These are phyloP conservation scores for Blastocystis sp. DNA, from an alignment of 352 stramenopile species.

Conservation along the genomic window DNA sequence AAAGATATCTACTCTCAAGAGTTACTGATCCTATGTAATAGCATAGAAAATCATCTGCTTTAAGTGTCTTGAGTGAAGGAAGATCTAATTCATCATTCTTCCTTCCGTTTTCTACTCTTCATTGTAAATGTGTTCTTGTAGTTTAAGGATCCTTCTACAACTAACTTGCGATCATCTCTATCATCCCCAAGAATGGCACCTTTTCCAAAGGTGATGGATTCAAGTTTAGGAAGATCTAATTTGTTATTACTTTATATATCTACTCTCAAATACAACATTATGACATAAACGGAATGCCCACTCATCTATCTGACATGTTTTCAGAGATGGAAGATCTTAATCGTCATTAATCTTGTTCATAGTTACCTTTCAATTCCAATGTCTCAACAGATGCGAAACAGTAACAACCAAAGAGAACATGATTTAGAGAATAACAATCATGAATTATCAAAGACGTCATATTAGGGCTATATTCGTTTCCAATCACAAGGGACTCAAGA, in stretches of 20 bases:
- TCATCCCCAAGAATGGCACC: neutral
- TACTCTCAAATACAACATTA: slow-evolving; percentile 14
- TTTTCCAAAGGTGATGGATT: neutral
- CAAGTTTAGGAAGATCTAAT: neutral
- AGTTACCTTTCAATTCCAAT: neutral
- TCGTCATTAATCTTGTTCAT: neutral
- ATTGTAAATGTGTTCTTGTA: neutral
- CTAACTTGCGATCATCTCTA: neutral
- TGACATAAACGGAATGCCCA: neutral
- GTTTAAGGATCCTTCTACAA: neutral
- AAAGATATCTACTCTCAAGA: neutral
- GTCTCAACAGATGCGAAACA: neutral
- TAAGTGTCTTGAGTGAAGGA: neutral
- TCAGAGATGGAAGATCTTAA: neutral
- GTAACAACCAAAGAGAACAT: neutral
- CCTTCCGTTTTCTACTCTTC: neutral
- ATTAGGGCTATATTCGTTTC: neutral
- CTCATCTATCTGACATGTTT: neutral
- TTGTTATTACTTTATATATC: neutral
- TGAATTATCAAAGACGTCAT: neutral
- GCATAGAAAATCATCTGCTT: neutral
- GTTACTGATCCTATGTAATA: neutral
- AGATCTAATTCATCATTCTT: neutral
- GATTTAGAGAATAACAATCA: neutral
- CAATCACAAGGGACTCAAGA: neutral